Evolutionary conservation across 1,284 basidiomycete genomes (phyloP), one percentile per base, ranked within the genome.

Genomic region (Apiotrichum veenhuisii): DNA sequence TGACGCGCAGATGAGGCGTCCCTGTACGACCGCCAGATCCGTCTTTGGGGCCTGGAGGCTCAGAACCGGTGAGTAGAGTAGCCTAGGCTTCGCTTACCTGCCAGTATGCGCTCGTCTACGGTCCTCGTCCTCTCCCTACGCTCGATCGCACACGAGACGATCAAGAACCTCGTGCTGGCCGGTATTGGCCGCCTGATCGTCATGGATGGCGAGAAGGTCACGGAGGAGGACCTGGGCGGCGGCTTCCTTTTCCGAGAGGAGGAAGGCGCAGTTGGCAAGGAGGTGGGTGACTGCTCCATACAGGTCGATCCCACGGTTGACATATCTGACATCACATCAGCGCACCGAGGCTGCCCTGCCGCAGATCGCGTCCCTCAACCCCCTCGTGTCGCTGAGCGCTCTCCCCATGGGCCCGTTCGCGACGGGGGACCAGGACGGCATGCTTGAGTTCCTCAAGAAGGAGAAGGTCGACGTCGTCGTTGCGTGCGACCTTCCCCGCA

Each of bases 11-110:
- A 88, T 75, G 88, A 91, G 72, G 89, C 87, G 18, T 87, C 87
- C 7, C 78, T 97, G 30, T 98, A 98, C 75, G 95, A 98, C 77
- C 87, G 95, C 40, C 95, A 98, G 78, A 97, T 98, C 79, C 85
- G 96, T 27, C 80, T 98, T 59, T 98, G 95, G 95, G 95, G 96
- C 44, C 83, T 97, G 30, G 95, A 97, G 75, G 95, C 96, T 27
- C 95, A 98, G 76, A 92, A 95, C 77, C 83, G 87, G 92, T 91
- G 62, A 67, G 80, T 74, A 4, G 43, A 22, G 34, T 1, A 5
- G 10, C 9, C 10, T 25, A 11, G 33, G 37, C 11, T n/a, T 17
- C 10, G 30, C 25, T 46, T 37, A 23, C 30, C 46, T 53, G 56
- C 46, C 44, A 95, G 93, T 69, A 95, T 98, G 90, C 85, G 93